Conservation (phyloP, 1,284 basidiomycete genomes). For the Grifola frondosa region DNA sequence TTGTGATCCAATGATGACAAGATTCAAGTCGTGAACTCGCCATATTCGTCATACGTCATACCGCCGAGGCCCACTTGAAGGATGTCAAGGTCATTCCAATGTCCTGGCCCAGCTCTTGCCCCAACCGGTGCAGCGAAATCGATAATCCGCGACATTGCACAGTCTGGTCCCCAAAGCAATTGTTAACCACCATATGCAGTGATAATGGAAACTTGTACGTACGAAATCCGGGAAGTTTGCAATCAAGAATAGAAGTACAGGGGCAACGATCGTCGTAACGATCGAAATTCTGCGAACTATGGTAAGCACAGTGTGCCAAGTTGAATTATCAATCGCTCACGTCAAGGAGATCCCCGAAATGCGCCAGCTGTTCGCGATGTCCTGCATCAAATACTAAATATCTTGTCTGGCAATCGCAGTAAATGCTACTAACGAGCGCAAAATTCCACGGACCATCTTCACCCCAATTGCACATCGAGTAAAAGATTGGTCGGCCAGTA, state of each 20-base stretch:
- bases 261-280: conserved; percentile 44
- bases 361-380: conserved; percentile 46
- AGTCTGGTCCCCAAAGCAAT: conserved; percentile 24
- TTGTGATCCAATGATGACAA: not conserved
- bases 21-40: conserved; percentile 8
- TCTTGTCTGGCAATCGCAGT: not conserved
- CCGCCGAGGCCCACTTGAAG: conserved; percentile 37
- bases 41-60: conserved; percentile 37
- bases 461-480: conserved; percentile 50
- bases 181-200: not conserved
- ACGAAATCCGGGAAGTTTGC: conserved; percentile 41
- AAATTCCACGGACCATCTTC: conserved; percentile 49
- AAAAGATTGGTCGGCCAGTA: conserved; percentile 46
- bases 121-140: conserved; percentile 41
- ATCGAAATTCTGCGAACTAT: conserved; percentile 40
- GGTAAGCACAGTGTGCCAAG: no score
- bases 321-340: no score
- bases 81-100: conserved; percentile 46
- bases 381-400: conserved; percentile 25
- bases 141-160: conserved; percentile 38
- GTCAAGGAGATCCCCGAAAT: conserved; percentile 46
- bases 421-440: conserved; percentile 32
- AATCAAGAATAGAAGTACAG: conserved; percentile 39
- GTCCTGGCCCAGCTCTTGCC: conserved; percentile 38
- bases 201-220: conserved; percentile 1